Evolutionary conservation across 2,329 filamentous ascomycete genomes (phyloP).

Genomic region (Alternaria novae-zelandiae): DNA sequence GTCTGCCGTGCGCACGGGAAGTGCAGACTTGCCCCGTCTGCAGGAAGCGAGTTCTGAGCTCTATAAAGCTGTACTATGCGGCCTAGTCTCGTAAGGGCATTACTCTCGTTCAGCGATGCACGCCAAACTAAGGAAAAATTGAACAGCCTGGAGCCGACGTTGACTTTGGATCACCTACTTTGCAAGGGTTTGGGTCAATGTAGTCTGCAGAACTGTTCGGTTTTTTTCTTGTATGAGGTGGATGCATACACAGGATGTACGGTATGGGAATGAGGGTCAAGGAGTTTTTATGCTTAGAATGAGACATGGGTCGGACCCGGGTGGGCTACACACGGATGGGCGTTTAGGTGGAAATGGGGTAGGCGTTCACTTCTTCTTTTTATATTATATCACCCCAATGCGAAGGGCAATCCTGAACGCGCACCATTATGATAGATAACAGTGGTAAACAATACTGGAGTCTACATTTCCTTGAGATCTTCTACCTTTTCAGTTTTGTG

Average conservation of each 20-base stretch:
- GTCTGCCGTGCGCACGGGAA: constrained; percentile 64
- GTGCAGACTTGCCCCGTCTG: constrained; percentile 68
- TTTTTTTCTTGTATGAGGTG: not conserved
- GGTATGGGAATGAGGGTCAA: not conserved
- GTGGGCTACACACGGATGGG: not conserved
- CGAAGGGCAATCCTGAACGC: not conserved
- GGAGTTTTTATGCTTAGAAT: not conserved
- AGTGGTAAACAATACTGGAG: not conserved
- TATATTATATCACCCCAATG: not conserved
- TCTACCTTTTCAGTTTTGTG: not conserved
- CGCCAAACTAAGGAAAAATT: too few species aligned
- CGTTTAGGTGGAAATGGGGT: not conserved
- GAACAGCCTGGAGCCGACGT: too few species aligned
- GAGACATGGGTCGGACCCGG: not conserved
- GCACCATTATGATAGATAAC: not conserved
- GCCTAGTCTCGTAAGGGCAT: constrained; percentile 20
- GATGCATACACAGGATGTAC: not conserved
- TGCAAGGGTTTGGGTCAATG: too few species aligned
- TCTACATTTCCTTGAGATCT: not conserved
- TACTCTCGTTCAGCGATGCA: not conserved
- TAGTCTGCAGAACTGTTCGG: too few species aligned
- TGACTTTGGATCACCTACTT: too few species aligned
- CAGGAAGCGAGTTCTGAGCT: constrained; percentile 61
- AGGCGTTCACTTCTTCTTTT: not conserved
- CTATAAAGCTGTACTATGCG: constrained; percentile 63